Evolutionary conservation across 441 rosid species (phyloP), one percentile per base, ranked within the genome.

Genomic region (Populus hybrid): DNA sequence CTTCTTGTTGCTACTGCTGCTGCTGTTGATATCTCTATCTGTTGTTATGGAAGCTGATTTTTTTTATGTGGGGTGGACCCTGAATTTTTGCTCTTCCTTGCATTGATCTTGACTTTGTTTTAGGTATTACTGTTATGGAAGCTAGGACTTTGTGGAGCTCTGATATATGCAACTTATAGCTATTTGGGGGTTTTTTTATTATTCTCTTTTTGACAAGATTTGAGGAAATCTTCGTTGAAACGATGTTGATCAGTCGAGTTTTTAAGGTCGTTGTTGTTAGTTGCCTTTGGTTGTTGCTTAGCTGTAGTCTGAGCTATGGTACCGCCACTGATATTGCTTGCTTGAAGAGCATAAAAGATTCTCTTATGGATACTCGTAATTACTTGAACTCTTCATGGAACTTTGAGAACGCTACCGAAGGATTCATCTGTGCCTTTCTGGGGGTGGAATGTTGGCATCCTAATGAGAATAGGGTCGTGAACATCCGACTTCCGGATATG

Each of bases 371-470:
- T n/a, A 50, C 57, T 16, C 57, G n/a, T 1, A 35, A 10, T 10
- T 80, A 83, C 82, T 82, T 95, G 81, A 79, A 35, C 20, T 50
- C 82, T 71, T 71, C 88, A 4, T 95, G 99, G 99, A 75, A 79
- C 38, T 93, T 93, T 79, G 6, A 78, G 30, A 95, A 89, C 83
- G 0, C 11, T 0, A 88, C 92, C 10, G 81, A 72, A 72, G 97
- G 95, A 21, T 90, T 32, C 76, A 92, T 92, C 36, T 95, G 97
- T 82, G 81, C 73, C 69, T 95, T 93, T 82, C 24, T 6, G 3
- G 99, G 98, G 42, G 84, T 95, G 38, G 90, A 90, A 6, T 95
- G 99, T 72, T 95, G 99, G 99, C 94, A 92, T 71, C 92, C 88
- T 5, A 90, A 90, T 78, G 98, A 95, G 86, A 88, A 87, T 75